Percentiles rank a stretch among this genome's conserved stretches.
These are phyloP conservation scores for Globisporangium carolinianum DNA, from an alignment of 352 stramenopile species.

Conservation along the genomic window DNA sequence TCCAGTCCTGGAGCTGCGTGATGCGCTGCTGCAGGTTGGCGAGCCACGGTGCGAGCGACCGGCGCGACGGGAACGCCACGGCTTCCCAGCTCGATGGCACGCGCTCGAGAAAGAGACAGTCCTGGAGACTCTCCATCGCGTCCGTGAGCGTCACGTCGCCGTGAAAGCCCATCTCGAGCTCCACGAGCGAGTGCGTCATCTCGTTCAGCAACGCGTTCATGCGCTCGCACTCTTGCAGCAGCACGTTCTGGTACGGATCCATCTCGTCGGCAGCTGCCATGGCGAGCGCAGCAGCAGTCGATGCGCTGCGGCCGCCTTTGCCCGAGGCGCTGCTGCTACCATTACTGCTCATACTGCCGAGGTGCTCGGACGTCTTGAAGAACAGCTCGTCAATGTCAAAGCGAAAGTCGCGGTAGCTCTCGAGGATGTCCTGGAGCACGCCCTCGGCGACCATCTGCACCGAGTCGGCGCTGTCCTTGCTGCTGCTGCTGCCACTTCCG, in stretches of 20 bases:
- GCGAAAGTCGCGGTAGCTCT: conserved; percentile 82
- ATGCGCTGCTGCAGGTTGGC: conserved; percentile 83
- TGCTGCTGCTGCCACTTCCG: background rate
- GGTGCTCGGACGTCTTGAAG: conserved; percentile 40
- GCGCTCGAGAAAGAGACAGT: conserved; percentile 66
- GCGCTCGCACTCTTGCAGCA: conserved; percentile 87
- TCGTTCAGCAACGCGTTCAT: conserved; percentile 80
- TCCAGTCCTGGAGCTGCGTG: conserved; percentile 84
- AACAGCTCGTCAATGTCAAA: conserved; percentile 81
- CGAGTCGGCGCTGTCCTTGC: conserved; percentile 44
- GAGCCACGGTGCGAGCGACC: conserved; percentile 78
- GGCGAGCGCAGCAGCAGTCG: conserved; percentile 16
- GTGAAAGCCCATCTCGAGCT: conserved; percentile 84
- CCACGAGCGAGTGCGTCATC: conserved; percentile 72
- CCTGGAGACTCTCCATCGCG: conserved; percentile 78
- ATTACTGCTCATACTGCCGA: conserved; percentile 1
- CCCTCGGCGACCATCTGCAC: conserved; percentile 79
- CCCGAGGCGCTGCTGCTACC: background rate
- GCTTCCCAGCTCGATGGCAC: conserved; percentile 71
- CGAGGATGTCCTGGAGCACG: conserved; percentile 87
- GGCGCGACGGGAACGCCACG: conserved; percentile 70
- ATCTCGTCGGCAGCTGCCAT: conserved; percentile 58
- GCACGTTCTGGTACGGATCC: conserved; percentile 87
- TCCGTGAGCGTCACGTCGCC: conserved; percentile 88
- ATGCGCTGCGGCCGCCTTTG: conserved; percentile 31